Base-by-base conservation (phyloP, 345 rosid genomes). In the Salix arbutifolia region DNA sequence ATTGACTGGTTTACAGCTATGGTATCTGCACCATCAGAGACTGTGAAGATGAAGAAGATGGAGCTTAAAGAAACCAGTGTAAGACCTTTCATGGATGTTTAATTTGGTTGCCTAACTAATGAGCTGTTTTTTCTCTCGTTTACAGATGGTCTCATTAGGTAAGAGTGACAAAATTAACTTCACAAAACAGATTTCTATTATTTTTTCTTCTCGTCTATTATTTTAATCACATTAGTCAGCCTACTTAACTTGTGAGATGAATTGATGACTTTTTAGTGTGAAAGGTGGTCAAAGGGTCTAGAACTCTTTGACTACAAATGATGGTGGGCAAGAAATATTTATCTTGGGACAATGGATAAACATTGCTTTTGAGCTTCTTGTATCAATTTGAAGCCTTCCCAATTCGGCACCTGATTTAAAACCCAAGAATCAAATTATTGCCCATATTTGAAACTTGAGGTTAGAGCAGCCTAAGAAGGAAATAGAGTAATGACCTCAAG, bases 1-100 rank as follows among this genome's bases (percentile, higher is more conserved):
- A 85, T 71, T 1, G 80, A 28, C 19, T 44, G 74, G 21, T 58
- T 73, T 5, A 21, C 67, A 31, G 58, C 35, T 28, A 85, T 70
- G 28, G 74, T 69, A 65, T 85, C 79, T 14, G 28, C 52, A 4
- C 74, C 82, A 16, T 2, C 10, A 65, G 80, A 58, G 5, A 16
- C 1, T 13, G 4, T 6, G 17, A 48, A 35, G 35, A 48, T 7
- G 44, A 9, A 2, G 37, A 64, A n/a, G 4, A 25, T 58, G 26
- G 21, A 64, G 8, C 21, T 33, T 33, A 44, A 33, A 3, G 18
- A 44, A n/a, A 48, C 4, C 26, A 64, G 23, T 2, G 44, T 6
- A 31, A 70, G 44, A n/a, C 64, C 60, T 61, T 70, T 62, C 74
- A 77, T 77, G 48, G 74, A 21, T 65, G 33, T 8, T 7, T 19